Conservation (phyloP, 306 rosid genomes). For the Prosopis cineraria region DNA sequence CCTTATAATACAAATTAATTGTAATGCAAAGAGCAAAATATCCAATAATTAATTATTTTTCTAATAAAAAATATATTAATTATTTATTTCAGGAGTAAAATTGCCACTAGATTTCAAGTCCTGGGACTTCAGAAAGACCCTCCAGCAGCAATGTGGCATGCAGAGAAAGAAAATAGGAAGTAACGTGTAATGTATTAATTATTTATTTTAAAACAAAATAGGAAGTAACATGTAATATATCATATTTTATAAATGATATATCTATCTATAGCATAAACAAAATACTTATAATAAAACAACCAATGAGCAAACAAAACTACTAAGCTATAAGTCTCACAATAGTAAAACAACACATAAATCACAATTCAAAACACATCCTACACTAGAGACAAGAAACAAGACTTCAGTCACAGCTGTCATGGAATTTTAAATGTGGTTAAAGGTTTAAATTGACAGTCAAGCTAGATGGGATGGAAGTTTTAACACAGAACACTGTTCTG, state of each 20-base stretch:
- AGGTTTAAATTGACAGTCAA: not conserved
- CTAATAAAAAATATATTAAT: not conserved
- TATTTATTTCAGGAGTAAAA: slow-evolving; percentile 20
- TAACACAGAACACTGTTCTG: not conserved
- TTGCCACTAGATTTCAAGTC: not conserved
- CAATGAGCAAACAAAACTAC: not conserved
- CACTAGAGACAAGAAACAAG: not conserved
- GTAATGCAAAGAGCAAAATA: not conserved
- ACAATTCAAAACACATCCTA: no score
- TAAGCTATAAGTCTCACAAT: not conserved
- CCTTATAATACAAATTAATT: not conserved
- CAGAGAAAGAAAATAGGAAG: slow-evolving; percentile 28
- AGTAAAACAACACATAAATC: not conserved
- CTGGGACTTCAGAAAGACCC: slow-evolving; percentile 14
- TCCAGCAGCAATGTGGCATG: slow-evolving; percentile 18
- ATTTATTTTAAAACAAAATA: not conserved
- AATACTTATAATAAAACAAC: not conserved
- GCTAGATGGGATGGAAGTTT: not conserved
- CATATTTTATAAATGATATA: not conserved
- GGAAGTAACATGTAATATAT: not conserved
- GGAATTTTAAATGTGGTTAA: not conserved
- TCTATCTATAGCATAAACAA: not conserved
- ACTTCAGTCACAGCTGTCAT: not conserved
- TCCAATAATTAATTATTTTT: no score
- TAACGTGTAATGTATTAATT: no score